Base-by-base conservation (phyloP, 2,329 filamentous ascomycete species). In the Zymoseptoria brevis region DNA sequence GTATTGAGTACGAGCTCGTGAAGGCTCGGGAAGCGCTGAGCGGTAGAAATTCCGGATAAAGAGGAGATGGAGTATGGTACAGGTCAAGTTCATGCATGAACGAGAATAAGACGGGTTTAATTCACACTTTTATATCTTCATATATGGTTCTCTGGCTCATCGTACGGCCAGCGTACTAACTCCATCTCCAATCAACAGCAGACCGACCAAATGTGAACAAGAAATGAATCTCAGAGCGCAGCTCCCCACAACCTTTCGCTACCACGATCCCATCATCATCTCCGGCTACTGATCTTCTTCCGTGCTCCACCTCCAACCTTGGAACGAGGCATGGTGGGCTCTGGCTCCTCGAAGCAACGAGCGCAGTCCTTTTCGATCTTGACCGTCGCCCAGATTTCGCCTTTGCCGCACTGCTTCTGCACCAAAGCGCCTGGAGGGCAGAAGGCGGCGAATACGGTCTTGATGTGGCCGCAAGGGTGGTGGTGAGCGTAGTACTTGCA, bases 401-500 rank as follows among this genome's bases (percentile, higher is more conserved):
- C 69, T 24, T 62, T 55, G 2, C 62, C 63, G 62, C 73, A 75
- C 1, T 68, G 60, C 21, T 64, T 67, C 62, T 74, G 73, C 48
- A 68, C 61, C 8, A 74, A 58, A 4, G 70, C 70, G 9, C 66
- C 71, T 8, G 63, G 58, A 0, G 70, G 55, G 59, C 72, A 75
- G 62, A 69, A 71, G 21, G 64, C 66, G 19, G 72, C 71, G 58
- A 74, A 73, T 55, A 74, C 69, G 9, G 70, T 77, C 58, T 72
- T 69, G 16, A 75, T 76, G 66, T 79, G 77, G 51, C 76, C 76
- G 66, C 77, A 79, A 13, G 69, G 67, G 69, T 79, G 73, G 3
- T 69, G 72, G 70, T 79, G 77, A 53, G 76, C 77, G 67, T 79
- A 77, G 68, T 77, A 79, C 67, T 73, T 76, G 70, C 76, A 78